Base-by-base conservation (phyloP, 345 rosid genomes). In the thale cress (Arabidopsis thaliana) region DNA sequence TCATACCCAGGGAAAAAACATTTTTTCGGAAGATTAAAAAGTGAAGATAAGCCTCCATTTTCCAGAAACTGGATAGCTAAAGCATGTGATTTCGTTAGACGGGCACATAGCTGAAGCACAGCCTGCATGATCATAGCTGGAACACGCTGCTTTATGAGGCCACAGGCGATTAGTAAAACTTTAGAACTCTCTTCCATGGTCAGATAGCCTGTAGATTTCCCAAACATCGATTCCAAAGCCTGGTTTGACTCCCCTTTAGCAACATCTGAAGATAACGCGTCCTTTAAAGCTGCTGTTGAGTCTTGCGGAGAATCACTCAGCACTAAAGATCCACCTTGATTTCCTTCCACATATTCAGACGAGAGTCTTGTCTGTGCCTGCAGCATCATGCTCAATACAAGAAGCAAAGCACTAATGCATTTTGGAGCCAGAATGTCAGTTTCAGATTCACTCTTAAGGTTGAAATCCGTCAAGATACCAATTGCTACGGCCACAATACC, bases 41-140 rank as follows among this genome's bases (percentile, higher is more conserved):
- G 93, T 49, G 92, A 85, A 51, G 84, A 79, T 78, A 94, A 82
- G 53, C 90, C 95, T 74, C 95, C 97, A 75, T 83, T 83, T 75
- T 90, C 97, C 68, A 94, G 93, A 85, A 94, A 94, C 51, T 86
- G 91, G 82, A 91, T 59, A 63, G 97, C 93, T 60, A 94, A 78
- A 51, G 78, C 57, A 78, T 90, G 95, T 16, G 89, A 84, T 82
- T 94, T 94, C 7, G 98, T 94, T 85, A 94, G 76, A 41, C 88
- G 98, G 48, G 96, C 96, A 87, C 96, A 90, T 76, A 94, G 65
- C 84, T 91, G 98, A 78, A 94, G 86, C 82, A 87, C 89, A 81
- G 98, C 97, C 85, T 91, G 98, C 98, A 91, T 91, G 61, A 94
- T 82, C 84, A 90, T 73, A 59, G 93, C 87, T 25, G 98, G 95